phyloP scores from a whole-genome alignment of 2,329 filamentous ascomycete genomes.

The Verticillium isaacii region DNA sequence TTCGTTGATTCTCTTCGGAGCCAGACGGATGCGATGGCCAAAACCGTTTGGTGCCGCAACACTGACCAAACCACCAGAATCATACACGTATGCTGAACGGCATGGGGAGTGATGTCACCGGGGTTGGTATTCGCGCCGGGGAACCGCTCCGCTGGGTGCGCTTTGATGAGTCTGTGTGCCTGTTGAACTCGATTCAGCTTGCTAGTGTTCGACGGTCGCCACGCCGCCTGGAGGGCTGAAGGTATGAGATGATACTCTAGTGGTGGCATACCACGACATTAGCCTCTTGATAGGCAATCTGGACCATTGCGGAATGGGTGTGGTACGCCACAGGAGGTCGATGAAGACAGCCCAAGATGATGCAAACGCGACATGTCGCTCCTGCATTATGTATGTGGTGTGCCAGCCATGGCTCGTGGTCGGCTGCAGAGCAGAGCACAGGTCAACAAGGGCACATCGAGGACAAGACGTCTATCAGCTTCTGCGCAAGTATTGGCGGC shows the following conservation, averaged over 20 bases:
- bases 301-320: neutral
- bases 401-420: too few relatives aligned
- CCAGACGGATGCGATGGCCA: neutral
- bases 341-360: too few relatives aligned
- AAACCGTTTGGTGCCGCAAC: too few relatives aligned
- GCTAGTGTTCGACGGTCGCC: neutral
- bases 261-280: neutral
- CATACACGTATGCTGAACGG: neutral
- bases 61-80: too few relatives aligned
- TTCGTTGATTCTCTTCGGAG: neutral
- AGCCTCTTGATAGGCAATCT: neutral
- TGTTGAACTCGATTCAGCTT: neutral
- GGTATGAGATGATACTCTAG: neutral
- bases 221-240: neutral
- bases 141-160: constrained; percentile 8
- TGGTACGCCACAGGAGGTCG: too few relatives aligned
- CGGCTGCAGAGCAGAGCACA: too few relatives aligned
- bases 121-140: constrained; percentile 3
- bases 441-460: too few relatives aligned
- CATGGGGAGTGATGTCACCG: constrained; percentile 6
- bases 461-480: too few relatives aligned
- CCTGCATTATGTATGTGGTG: too few relatives aligned
- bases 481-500: too few relatives aligned
- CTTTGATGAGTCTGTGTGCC: neutral
- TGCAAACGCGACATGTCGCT: too few relatives aligned